These are phyloP conservation scores for Penicillium egyptiacum DNA, from an alignment of 495 filamentous ascomycete species.

Conservation along the genomic window DNA sequence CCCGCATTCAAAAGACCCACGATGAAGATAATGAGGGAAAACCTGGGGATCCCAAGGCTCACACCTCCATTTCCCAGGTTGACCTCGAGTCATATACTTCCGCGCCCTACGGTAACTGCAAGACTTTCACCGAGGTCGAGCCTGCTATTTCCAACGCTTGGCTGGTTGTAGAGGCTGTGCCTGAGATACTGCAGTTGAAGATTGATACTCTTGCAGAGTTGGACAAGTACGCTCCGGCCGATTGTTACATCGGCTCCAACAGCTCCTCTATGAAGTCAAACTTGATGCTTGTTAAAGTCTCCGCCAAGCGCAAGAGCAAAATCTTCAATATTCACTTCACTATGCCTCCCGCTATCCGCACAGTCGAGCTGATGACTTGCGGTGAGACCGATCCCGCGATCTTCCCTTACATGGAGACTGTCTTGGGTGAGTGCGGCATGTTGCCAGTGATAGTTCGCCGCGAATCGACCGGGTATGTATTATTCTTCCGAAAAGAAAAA, in stretches of 20 bases:
- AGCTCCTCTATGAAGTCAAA: slow-evolving; percentile 33
- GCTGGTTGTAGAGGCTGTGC: slow-evolving; percentile 54
- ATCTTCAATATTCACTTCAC: slow-evolving; percentile 53
- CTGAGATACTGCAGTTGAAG: slow-evolving; percentile 53
- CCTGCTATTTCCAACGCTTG: slow-evolving; percentile 30
- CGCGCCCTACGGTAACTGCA: slow-evolving; percentile 19
- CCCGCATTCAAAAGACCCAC: slow-evolving; percentile 26
- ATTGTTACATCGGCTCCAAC: slow-evolving; percentile 53
- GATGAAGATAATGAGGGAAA: slow-evolving; percentile 15
- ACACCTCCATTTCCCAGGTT: slow-evolving; percentile 10
- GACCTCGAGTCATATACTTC: slow-evolving; percentile 13
- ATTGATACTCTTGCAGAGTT: slow-evolving; percentile 43
- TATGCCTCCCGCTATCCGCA: slow-evolving; percentile 50
- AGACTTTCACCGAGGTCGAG: slow-evolving; percentile 26
- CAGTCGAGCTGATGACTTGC: slow-evolving; percentile 58
- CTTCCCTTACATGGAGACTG: slow-evolving; percentile 41
- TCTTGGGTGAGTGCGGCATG: slow-evolving; percentile 44
- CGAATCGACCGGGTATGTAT: slow-evolving; percentile 50
- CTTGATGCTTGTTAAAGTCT: slow-evolving; percentile 25
- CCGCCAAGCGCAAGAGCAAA: slow-evolving; percentile 14
- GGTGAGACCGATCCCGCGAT: slow-evolving; percentile 47
- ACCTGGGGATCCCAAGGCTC: neutral
- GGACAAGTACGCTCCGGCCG: slow-evolving; percentile 38
- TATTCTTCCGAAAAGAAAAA: neutral
- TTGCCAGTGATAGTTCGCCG: slow-evolving; percentile 35